Percentiles rank a stretch among this genome's conserved stretches.
Conservation (phyloP, 2,329 filamentous ascomycete species). For the Triangularia verruculosa region DNA sequence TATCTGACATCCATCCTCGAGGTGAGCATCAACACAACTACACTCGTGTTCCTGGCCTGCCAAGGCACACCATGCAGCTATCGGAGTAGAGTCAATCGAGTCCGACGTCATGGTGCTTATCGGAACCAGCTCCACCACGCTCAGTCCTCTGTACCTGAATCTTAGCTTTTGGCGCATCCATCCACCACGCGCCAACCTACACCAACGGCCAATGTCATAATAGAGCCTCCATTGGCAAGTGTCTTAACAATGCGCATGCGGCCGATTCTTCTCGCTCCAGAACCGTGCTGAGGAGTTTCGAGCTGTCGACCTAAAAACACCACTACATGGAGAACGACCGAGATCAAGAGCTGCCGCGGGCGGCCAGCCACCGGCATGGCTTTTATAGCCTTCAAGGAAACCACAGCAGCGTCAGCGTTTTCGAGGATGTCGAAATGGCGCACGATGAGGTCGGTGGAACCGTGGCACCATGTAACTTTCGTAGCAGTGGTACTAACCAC, state of each 20-base stretch:
- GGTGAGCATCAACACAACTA: no score
- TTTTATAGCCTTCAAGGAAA: slow-evolving; percentile 68
- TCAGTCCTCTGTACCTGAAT: not conserved
- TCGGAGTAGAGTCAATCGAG: slow-evolving; percentile 1
- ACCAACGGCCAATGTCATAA: not conserved
- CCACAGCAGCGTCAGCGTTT: slow-evolving; percentile 73
- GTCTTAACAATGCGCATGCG: slow-evolving; percentile 14
- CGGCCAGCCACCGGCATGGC: slow-evolving; percentile 21
- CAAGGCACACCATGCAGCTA: slow-evolving; percentile 4
- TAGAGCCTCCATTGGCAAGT: not conserved
- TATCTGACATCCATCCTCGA: no score
- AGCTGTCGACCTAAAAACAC: not conserved
- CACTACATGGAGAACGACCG: slow-evolving; percentile 18
- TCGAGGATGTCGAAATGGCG: slow-evolving; percentile 98
- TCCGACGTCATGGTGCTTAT: slow-evolving; percentile 17
- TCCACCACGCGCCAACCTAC: not conserved
- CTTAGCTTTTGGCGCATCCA: not conserved
- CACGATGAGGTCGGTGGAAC: slow-evolving; percentile 71
- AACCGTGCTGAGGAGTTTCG: slow-evolving; percentile 13
- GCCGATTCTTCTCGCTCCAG: not conserved
- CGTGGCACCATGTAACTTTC: not conserved
- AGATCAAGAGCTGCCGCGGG: slow-evolving; percentile 23
- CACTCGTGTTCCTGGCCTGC: not conserved
- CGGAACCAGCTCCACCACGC: slow-evolving; percentile 8
- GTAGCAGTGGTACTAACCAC: slow-evolving; percentile 3